Percentiles rank a stretch among this genome's conserved stretches.
phyloP scores from a whole-genome alignment of 1,284 basidiomycete species.

The Ceratobasidium sp. region DNA sequence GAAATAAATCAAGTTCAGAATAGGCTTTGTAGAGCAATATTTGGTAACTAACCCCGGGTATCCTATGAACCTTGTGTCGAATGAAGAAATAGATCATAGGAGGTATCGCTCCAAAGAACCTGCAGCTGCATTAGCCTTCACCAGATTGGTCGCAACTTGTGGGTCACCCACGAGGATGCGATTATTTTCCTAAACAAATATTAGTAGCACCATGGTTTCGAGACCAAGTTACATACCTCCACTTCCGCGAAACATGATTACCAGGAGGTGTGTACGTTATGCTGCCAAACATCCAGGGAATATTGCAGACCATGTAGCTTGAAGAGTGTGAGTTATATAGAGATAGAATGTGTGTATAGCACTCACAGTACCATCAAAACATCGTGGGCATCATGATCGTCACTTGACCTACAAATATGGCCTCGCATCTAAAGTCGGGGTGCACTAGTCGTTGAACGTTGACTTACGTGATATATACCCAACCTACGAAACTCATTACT shows the following conservation, averaged over 20 bases:
- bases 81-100: conserved; percentile 86
- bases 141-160: no score
- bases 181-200: conserved; percentile 57
- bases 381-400: conserved; percentile 85
- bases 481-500: conserved; percentile 54
- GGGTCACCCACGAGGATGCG: conserved; percentile 56
- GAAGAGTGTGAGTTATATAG: neutral
- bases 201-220: conserved; percentile 19
- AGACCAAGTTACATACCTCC: conserved; percentile 56
- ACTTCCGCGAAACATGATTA: conserved; percentile 54
- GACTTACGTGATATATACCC: conserved; percentile 84
- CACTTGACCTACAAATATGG: conserved; percentile 56
- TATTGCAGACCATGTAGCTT: conserved; percentile 74
- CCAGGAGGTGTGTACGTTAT: conserved; percentile 62
- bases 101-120: conserved; percentile 73
- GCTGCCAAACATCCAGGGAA: conserved; percentile 88
- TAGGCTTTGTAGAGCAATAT: neutral
- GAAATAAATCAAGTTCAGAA: neutral
- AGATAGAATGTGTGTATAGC: no score
- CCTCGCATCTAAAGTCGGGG: neutral
- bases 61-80: conserved; percentile 78
- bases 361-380: conserved; percentile 76
- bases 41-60: conserved; percentile 73
- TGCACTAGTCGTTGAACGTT: neutral
- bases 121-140: conserved; percentile 46